phyloP scores from a whole-genome alignment of 2,329 filamentous ascomycete species.

The Drechslerella coelobrocha region DNA sequence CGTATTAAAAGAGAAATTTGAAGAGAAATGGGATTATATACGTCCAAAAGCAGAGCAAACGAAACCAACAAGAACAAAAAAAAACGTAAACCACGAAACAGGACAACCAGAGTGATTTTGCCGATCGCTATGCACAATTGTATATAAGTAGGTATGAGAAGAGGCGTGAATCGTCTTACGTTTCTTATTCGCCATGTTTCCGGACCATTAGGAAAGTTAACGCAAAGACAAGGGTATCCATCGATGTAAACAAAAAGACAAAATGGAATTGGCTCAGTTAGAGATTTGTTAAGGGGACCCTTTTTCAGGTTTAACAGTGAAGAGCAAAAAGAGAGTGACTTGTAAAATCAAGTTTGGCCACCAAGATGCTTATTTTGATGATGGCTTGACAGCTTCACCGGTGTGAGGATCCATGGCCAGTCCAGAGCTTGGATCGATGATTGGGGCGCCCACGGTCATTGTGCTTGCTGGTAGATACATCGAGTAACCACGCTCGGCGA shows the following conservation, averaged over 20 bases:
- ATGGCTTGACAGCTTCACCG: conserved; percentile 50
- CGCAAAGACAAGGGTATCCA: conserved; percentile 48
- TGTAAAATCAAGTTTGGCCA: conserved; percentile 3
- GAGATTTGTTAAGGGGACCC: conserved; percentile 2
- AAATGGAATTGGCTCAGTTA: conserved; percentile 47
- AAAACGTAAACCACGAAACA: conserved; percentile 11
- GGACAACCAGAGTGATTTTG: conserved; percentile 4
- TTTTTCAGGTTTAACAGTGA: no score
- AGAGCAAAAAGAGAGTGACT: not conserved
- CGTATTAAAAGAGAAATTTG: conserved; percentile 25
- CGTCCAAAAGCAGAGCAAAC: conserved; percentile 10
- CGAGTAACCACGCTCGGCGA: conserved; percentile 48
- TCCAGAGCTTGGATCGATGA: conserved; percentile 50
- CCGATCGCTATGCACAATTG: conserved; percentile 39
- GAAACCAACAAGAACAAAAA: conserved; percentile 10
- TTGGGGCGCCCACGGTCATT: conserved; percentile 33
- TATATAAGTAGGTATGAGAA: conserved; percentile 20
- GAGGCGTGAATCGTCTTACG: conserved; percentile 45
- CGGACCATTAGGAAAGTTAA: conserved; percentile 25
- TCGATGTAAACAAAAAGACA: conserved; percentile 30
- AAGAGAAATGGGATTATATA: conserved; percentile 21
- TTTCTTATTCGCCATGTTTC: conserved; percentile 32
- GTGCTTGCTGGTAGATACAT: conserved; percentile 28
- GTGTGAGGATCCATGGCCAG: conserved; percentile 49
- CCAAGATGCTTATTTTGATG: conserved; percentile 16